These are phyloP conservation scores for Sabuloglossum arenarium DNA, from an alignment of 495 filamentous ascomycete genomes.

Conservation along the genomic window DNA sequence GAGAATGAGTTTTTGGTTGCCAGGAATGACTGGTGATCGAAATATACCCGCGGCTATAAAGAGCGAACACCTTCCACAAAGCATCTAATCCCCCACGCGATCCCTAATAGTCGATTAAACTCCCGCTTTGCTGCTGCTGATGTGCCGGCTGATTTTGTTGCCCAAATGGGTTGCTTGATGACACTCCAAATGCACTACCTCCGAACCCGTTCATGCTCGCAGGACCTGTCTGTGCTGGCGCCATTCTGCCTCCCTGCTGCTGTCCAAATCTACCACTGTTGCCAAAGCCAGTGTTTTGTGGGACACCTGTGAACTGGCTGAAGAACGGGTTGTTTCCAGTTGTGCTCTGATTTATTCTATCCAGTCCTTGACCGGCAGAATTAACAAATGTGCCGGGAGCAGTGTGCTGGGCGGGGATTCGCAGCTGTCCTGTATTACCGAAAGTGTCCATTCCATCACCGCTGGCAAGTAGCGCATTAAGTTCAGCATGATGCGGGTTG, in stretches of 20 bases:
- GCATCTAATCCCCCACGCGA: neutral
- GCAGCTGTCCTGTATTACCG: conserved; percentile 82
- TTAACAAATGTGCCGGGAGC: conserved; percentile 95
- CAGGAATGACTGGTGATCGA: neutral
- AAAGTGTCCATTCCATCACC: conserved; percentile 95
- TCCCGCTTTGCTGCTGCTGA: conserved; percentile 44
- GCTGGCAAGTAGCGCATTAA: conserved; percentile 71
- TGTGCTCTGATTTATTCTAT: conserved; percentile 43
- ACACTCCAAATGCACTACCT: conserved; percentile 41
- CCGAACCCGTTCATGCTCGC: conserved; percentile 33
- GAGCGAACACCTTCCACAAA: neutral
- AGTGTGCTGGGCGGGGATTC: conserved; percentile 92
- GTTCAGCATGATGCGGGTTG: conserved; percentile 61
- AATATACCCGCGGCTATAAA: neutral
- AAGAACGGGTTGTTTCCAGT: conserved; percentile 84
- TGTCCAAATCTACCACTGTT: conserved; percentile 13
- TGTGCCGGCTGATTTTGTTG: conserved; percentile 21
- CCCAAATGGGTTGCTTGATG: conserved; percentile 15
- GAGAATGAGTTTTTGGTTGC: neutral
- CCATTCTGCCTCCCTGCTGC: conserved; percentile 19
- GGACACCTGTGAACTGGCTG: conserved; percentile 55
- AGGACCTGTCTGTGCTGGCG: conserved; percentile 63
- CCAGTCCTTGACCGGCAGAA: conserved; percentile 60
- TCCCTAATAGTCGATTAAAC: conserved; percentile 75
- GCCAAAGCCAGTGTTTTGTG: conserved; percentile 26